Base-by-base conservation (phyloP, 2,329 filamentous ascomycete species). In the Exophiala lecanii-corni region DNA sequence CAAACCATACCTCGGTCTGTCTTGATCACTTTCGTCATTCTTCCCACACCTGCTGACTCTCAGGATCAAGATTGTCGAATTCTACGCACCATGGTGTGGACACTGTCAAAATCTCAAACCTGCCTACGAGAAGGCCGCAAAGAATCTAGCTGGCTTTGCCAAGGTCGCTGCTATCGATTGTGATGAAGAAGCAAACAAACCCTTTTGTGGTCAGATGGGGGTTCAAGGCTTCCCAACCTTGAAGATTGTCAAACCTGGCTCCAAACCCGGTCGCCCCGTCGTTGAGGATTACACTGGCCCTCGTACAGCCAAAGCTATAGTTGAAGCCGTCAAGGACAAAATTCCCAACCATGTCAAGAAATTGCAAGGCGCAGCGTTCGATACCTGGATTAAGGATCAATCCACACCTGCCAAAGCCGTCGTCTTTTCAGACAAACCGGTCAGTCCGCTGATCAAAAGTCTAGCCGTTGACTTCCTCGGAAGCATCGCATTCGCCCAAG, bases 21-120 rank as follows among this genome's bases (percentile, higher is more conserved):
- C 17, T 20, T 20, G 26, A 12, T 5, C 15, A 39, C 17, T 18
- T 10, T 20, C 31, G 10, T 13, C 30, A 20, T n/a, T n/a, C n/a
- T n/a, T n/a, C n/a, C 18, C 25, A 15, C 41, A 54, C 58, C 54
- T 36, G 26, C 49, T 33, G 23, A 41, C 41, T 43, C 47, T 25
- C 30, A 35, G 26, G 15, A 10, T 39, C 30, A 40, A 76, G 73
- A 69, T 76, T 54, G 66, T 76, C 55, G 73, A 75, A 72, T 97
- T 97, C 75, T 97, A 95, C 61, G 91, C 91, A 6, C 91, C 91
- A 17, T 97, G 91, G 91, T 97, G 92, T 60, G 92, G 91, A 31
- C 92, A 97, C 69, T 98, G 92, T 72, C 78, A 95, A 69, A 96
- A 85, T 68, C 83, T 98, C 59, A 89, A 96, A 69, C 91, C 89